These are phyloP conservation scores for Cucurbita argyrosperma DNA, from an alignment of 306 rosid genomes.

Conservation along the genomic window DNA sequence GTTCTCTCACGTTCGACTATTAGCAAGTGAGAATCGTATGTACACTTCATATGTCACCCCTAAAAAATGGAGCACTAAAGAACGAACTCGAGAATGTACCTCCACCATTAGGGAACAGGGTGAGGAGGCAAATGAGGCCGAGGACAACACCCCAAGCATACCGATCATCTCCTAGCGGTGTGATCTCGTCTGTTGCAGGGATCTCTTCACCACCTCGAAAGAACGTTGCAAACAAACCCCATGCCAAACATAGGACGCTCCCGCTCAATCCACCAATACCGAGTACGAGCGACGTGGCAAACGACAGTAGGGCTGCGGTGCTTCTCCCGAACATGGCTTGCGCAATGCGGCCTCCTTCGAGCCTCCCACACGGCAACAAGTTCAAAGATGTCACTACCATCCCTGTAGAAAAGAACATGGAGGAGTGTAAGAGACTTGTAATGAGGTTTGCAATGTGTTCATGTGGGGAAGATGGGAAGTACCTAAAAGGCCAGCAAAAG, in stretches of 20 bases:
- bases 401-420: constrained; percentile 30
- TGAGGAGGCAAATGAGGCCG: constrained; percentile 61
- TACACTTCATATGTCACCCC: constrained; percentile 36
- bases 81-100: constrained; percentile 69
- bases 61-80: constrained; percentile 56
- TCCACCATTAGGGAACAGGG: constrained; percentile 81
- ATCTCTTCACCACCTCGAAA: constrained; percentile 84
- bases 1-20: not conserved
- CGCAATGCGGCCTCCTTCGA: constrained; percentile 89
- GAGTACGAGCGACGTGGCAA: constrained; percentile 57
- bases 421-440: not conserved
- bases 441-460: not conserved
- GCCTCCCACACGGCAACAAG: constrained; percentile 74
- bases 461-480: constrained; percentile 5
- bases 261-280: constrained; percentile 90
- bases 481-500: constrained; percentile 95
- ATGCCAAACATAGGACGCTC: constrained; percentile 77
- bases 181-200: constrained; percentile 77
- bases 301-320: constrained; percentile 55
- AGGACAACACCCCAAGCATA: constrained; percentile 84
- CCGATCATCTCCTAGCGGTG: constrained; percentile 60
- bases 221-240: constrained; percentile 91
- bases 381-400: constrained; percentile 95
- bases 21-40: not conserved
- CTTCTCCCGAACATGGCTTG: constrained; percentile 89